phyloP scores from a whole-genome alignment of 208 protist species.

The Crithidia brevicula region DNA sequence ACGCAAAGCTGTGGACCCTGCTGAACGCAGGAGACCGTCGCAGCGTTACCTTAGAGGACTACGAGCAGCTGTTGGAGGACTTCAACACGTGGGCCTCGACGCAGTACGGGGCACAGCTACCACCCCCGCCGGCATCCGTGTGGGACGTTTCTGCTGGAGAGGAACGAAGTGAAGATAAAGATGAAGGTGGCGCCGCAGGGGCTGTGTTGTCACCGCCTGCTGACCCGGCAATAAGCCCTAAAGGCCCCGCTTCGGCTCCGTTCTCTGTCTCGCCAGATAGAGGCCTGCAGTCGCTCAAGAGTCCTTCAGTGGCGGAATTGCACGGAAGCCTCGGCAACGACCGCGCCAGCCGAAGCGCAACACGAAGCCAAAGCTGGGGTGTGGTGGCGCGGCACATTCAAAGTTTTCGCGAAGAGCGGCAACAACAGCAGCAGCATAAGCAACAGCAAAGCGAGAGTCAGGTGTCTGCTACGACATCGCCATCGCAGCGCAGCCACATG shows the following conservation, averaged over 20 bases:
- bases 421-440: conserved; percentile 5
- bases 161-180: conserved; percentile 3
- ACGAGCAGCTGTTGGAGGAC: conserved; percentile 55
- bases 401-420: conserved; percentile 13
- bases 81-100: conserved; percentile 45
- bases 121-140: conserved; percentile 13
- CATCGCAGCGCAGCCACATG: conserved; percentile 13
- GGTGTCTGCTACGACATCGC: background rate
- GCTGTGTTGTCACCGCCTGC: background rate
- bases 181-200: background rate
- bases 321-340: background rate
- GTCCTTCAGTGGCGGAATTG: background rate
- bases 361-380: conserved; percentile 14
- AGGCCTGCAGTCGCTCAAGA: background rate
- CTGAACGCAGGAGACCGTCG: conserved; percentile 52
- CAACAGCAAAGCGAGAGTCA: background rate
- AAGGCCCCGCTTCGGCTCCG: background rate
- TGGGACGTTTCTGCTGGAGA: conserved; percentile 20
- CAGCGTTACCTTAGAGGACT: conserved; percentile 60
- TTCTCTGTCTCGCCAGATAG: background rate
- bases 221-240: background rate
- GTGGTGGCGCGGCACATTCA: conserved; percentile 16
- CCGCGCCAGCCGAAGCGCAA: conserved; percentile 1
- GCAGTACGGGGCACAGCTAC: conserved; percentile 21
- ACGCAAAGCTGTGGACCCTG: conserved; percentile 72